Conservation (phyloP, 176 grass and related monocot species). For the Cocos nucifera region DNA sequence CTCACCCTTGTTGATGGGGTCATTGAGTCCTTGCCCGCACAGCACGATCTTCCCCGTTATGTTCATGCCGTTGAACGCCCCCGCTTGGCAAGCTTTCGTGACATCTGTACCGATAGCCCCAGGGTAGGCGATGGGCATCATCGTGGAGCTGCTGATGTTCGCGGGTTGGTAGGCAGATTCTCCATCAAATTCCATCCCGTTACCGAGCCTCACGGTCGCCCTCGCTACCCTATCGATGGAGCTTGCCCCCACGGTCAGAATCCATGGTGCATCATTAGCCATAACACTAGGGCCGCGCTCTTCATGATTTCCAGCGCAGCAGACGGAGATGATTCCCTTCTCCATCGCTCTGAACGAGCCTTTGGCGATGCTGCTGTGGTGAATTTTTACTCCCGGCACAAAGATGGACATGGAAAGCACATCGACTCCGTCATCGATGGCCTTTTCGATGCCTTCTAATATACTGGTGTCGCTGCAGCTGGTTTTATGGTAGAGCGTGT, state of each 20-base stretch:
- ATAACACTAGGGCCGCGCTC: not conserved
- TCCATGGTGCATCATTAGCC: conserved; percentile 1
- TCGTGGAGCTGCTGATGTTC: not conserved
- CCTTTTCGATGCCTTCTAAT: conserved; percentile 40
- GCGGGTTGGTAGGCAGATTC: conserved; percentile 9
- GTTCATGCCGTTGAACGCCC: not conserved
- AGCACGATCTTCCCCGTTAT: conserved; percentile 4
- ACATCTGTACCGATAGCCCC: not conserved
- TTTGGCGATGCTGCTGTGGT: no score
- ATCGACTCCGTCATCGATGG: conserved; percentile 42
- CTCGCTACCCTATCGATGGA: not conserved
- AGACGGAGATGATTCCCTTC: no score
- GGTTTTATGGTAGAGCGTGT: not conserved
- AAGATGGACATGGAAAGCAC: conserved; percentile 52
- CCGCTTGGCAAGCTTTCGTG: not conserved
- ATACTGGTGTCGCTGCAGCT: conserved; percentile 33
- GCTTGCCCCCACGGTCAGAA: conserved; percentile 8
- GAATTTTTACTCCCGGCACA: no score
- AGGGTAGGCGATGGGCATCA: not conserved
- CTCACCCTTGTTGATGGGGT: not conserved
- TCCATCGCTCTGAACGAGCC: no score
- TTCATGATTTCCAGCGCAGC: no score
- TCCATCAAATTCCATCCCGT: not conserved
- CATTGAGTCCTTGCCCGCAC: not conserved
- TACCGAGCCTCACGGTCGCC: not conserved